Conservation (phyloP, 2,329 filamentous ascomycete species). For the Lecanoromycetidae sp. region DNA sequence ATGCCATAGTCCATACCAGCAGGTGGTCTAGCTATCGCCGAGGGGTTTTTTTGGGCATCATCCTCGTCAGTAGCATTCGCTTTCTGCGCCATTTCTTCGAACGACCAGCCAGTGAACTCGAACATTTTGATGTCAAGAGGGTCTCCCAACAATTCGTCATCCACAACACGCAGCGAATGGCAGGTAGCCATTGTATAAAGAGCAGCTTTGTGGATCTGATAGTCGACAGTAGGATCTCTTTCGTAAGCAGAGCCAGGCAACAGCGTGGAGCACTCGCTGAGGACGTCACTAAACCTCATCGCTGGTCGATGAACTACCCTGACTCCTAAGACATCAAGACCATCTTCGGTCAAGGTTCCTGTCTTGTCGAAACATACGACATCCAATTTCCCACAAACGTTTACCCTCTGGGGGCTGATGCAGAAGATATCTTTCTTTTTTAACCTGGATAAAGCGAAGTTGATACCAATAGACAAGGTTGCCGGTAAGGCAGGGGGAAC, state of each 20-base stretch:
- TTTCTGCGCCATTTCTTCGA: slow-evolving; percentile 71
- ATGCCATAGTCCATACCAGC: slow-evolving; percentile 45
- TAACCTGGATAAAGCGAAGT: slow-evolving; percentile 77
- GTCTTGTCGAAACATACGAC: slow-evolving; percentile 98
- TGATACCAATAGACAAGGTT: slow-evolving; percentile 90
- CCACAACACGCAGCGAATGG: slow-evolving; percentile 76
- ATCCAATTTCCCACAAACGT: slow-evolving; percentile 90
- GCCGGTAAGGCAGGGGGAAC: slow-evolving; percentile 90
- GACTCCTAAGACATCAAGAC: slow-evolving; percentile 82
- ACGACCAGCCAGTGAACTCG: slow-evolving; percentile 85
- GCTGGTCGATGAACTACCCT: slow-evolving; percentile 57
- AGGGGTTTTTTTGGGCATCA: slow-evolving; percentile 56
- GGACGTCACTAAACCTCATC: slow-evolving; percentile 57
- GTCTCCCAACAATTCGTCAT: slow-evolving; percentile 81
- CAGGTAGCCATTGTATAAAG: slow-evolving; percentile 96
- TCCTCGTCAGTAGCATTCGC: slow-evolving; percentile 60
- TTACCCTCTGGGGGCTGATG: slow-evolving; percentile 93
- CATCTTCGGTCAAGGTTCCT: slow-evolving; percentile 93
- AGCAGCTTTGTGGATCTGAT: slow-evolving; percentile 54
- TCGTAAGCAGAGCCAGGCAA: slow-evolving; percentile 44
- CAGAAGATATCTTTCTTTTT: slow-evolving; percentile 91
- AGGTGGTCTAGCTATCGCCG: slow-evolving; percentile 80
- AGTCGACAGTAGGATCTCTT: slow-evolving; percentile 48
- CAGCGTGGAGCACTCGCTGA: slow-evolving; percentile 52
- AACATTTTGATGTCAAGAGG: slow-evolving; percentile 98